Percentiles rank a stretch among this genome's conserved stretches.
Evolutionary conservation across 208 protist genomes (phyloP).

Genomic region (Angomonas ambiguus): DNA sequence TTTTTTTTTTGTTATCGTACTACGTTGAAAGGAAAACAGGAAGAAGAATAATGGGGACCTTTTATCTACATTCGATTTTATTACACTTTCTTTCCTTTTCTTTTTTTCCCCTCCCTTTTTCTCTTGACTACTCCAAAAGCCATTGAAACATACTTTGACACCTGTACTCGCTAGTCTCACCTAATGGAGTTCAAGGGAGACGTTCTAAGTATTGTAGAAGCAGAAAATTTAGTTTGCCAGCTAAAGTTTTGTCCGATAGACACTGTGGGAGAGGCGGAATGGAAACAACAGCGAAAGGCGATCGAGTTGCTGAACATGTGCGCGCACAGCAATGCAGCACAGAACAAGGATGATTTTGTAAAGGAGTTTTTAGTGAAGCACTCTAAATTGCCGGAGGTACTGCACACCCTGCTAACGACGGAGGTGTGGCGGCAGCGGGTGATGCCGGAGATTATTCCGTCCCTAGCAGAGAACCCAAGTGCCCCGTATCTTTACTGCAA

Average conservation of each 20-base stretch:
- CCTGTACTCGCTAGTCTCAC: not conserved
- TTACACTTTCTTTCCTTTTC: not conserved
- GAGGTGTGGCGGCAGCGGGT: slow-evolving; percentile 86
- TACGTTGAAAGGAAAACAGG: not conserved
- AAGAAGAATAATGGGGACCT: not conserved
- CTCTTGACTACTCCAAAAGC: not conserved
- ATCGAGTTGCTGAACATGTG: slow-evolving; percentile 89
- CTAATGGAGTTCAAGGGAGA: slow-evolving; percentile 68
- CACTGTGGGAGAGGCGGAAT: slow-evolving; percentile 60
- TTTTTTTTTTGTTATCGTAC: slow-evolving; percentile 11
- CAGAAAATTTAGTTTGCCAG: slow-evolving; percentile 64
- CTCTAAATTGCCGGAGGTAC: slow-evolving; percentile 60
- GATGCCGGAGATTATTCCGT: slow-evolving; percentile 38
- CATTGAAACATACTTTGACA: not conserved
- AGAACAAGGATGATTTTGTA: slow-evolving; percentile 83
- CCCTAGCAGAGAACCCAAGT: slow-evolving; percentile 52
- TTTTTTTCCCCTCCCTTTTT: not conserved
- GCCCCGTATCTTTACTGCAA: slow-evolving; percentile 79
- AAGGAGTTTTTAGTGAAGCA: slow-evolving; percentile 77
- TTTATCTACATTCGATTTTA: slow-evolving; percentile 9
- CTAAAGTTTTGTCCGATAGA: slow-evolving; percentile 55
- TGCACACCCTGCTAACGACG: slow-evolving; percentile 83
- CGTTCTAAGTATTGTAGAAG: slow-evolving; percentile 50
- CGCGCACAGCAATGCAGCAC: slow-evolving; percentile 83
- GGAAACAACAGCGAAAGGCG: slow-evolving; percentile 76